A percentile compares a stretch with the other conserved stretches of the same genome.
Evolutionary conservation across 176 grass and related monocot species (phyloP).

Genomic region (Pontederia crassipes): DNA sequence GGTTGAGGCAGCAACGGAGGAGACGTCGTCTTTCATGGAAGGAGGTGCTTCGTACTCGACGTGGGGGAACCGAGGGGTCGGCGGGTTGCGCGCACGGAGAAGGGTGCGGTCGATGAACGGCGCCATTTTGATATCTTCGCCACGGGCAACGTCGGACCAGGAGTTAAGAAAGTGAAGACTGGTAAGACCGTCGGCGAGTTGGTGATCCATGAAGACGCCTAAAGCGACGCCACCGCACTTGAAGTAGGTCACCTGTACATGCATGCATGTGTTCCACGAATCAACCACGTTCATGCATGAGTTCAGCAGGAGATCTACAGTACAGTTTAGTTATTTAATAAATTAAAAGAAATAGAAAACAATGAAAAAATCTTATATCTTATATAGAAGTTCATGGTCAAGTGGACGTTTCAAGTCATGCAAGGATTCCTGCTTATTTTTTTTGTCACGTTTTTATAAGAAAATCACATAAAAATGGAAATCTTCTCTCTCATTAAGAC

Average conservation of each 20-base stretch:
- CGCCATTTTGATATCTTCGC: conserved; percentile 28
- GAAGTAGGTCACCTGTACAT: conserved; percentile 67
- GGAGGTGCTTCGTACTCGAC: conserved; percentile 72
- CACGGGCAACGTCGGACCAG: conserved; percentile 67
- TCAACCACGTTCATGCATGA: too few relatives aligned
- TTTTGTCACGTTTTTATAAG: too few relatives aligned
- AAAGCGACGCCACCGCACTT: conserved; percentile 75
- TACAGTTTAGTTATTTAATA: too few relatives aligned
- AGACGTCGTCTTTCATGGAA: conserved; percentile 31
- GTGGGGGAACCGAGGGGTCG: conserved; percentile 52
- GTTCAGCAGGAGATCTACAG: too few relatives aligned
- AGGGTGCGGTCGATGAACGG: conserved; percentile 74
- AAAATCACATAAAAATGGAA: too few relatives aligned
- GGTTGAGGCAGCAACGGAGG: neutral
- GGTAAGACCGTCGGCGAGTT: conserved; percentile 66
- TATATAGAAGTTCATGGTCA: too few relatives aligned
- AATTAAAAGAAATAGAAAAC: too few relatives aligned
- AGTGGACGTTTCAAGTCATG: too few relatives aligned
- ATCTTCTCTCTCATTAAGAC: too few relatives aligned
- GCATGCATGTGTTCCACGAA: too few relatives aligned
- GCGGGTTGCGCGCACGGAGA: conserved; percentile 54
- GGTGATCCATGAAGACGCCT: conserved; percentile 86
- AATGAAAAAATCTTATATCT: too few relatives aligned
- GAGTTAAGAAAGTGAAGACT: conserved; percentile 83
- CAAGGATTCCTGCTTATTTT: too few relatives aligned